Evolutionary conservation across 148 eudicot genomes (phyloP), one percentile per base, ranked within the genome.

Genomic region (Cornus controversa): DNA sequence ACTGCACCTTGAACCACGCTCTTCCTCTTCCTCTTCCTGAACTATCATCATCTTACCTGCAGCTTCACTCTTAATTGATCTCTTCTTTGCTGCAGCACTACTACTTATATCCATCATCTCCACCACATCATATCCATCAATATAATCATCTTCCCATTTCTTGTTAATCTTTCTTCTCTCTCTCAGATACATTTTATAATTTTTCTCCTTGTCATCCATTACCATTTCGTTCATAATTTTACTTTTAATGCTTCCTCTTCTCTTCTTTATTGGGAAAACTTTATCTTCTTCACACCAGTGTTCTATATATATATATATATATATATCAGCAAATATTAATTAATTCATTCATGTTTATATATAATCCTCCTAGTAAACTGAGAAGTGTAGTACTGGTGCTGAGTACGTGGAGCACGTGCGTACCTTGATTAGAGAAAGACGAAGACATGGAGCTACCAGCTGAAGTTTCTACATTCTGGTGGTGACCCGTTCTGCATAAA

Each of bases 211-310:
- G n/a, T n/a, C n/a, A n/a, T n/a, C 71, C 13, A 42, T 8, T n/a
- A 14, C 25, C 8, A 11, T 36, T 36, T 25, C n/a, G 22, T n/a
- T n/a, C n/a, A n/a, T n/a, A n/a, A n/a, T n/a, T n/a, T 40, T 22
- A n/a, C 27, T 37, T 14, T 26, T 13, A 40, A 70, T 40, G 15
- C 20, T 70, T 15, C 14, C 57, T 47, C 72, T 70, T 11, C 72
- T 70, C 72, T 70, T 70, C 73, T 70, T 70, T 50, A 70, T 23
- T 47, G 73, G 73, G 23, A 70, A 24, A 13, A 70, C 7, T 26
- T 42, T 42, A 24, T 42, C 57, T 70, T 42, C 73, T 24, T 70
- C 73, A 42, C 57, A 42, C 73, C 73, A 70, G 29, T 70, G 57
- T 37, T 50, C 57, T 42, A 42, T 24, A 14, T 37, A 47, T 31